Evolutionary conservation across 768 basidiomycete species (phyloP).

Genomic region (Kwoniella dejecticola): DNA sequence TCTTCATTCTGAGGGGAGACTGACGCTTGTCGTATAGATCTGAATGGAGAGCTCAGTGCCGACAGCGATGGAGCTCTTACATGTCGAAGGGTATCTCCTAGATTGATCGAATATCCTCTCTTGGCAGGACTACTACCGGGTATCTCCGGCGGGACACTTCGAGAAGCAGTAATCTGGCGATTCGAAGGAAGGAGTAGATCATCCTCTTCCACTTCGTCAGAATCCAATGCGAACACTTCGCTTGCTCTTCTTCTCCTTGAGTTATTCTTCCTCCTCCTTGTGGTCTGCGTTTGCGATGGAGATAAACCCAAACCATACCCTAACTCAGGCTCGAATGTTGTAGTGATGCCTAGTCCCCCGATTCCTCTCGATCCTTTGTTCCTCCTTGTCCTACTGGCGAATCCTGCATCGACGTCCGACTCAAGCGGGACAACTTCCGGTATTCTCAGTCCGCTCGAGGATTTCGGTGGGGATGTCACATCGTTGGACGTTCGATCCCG

Average conservation of each 20-base stretch:
- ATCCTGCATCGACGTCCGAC: slow-evolving; percentile 75
- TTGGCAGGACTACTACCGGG: not conserved
- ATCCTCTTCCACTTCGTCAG: slow-evolving; percentile 11
- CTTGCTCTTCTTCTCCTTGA: slow-evolving; percentile 14
- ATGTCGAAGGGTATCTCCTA: slow-evolving; percentile 42
- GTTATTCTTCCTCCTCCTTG: slow-evolving; percentile 2
- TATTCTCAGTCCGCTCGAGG: slow-evolving; percentile 34
- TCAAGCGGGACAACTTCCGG: slow-evolving; percentile 71
- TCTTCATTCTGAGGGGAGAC: not conserved
- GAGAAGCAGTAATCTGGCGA: not conserved
- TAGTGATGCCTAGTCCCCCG: slow-evolving; percentile 23
- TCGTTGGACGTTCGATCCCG: slow-evolving; percentile 55
- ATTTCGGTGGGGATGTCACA: slow-evolving; percentile 17
- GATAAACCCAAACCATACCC: not conserved
- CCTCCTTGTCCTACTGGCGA: slow-evolving; percentile 61
- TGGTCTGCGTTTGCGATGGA: too few species aligned
- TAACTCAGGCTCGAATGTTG: slow-evolving; percentile 21
- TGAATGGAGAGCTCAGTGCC: slow-evolving; percentile 36
- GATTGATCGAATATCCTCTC: slow-evolving; percentile 16
- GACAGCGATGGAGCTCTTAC: slow-evolving; percentile 34
- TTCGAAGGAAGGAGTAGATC: not conserved
- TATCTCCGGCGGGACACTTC: not conserved
- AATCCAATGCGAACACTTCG: slow-evolving; percentile 3
- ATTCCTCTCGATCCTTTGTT: slow-evolving; percentile 62
- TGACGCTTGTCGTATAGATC: slow-evolving; percentile 19